Percentiles rank a stretch among this genome's conserved stretches.
Conservation (phyloP, 164 flowering plant species). For the Kingdonia uniflora region DNA sequence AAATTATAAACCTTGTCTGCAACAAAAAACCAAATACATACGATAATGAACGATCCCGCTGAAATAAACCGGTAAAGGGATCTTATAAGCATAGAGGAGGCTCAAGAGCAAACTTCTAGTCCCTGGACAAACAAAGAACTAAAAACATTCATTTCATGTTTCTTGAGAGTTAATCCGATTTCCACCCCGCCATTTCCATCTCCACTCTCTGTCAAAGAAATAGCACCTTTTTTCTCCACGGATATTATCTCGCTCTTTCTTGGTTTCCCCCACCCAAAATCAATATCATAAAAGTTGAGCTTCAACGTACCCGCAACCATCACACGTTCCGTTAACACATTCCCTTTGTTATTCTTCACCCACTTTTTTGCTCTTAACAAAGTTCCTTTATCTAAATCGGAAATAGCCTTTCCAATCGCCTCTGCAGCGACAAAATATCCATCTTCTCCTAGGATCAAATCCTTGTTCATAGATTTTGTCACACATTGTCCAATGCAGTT, state of each 20-base stretch:
- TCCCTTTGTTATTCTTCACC: constrained; percentile 3
- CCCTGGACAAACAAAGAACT: constrained; percentile 13
- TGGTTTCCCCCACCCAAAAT: constrained; percentile 64
- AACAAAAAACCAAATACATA: no score
- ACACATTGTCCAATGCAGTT: constrained; percentile 25
- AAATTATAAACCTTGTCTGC: no score
- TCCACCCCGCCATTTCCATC: constrained; percentile 40
- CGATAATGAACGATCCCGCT: no score
- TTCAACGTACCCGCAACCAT: constrained; percentile 38
- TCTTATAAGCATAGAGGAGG: no score
- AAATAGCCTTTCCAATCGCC: constrained; percentile 17
- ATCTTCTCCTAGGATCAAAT: constrained; percentile 15
- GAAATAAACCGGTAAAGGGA: no score
- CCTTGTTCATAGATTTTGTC: constrained; percentile 1
- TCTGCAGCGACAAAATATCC: constrained; percentile 22
- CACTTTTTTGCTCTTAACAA: constrained; percentile 16
- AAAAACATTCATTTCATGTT: constrained; percentile 25
- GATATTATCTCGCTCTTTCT: constrained; percentile 32
- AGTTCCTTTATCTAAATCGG: constrained; percentile 7
- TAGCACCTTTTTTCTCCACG: constrained; percentile 20
- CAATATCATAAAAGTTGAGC: constrained; percentile 29
- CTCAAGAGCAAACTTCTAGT: constrained; percentile 3
- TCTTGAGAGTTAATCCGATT: constrained; percentile 22
- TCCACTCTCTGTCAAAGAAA: constrained; percentile 28
- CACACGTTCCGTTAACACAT: background rate